Evolutionary conservation across 2,329 filamentous ascomycete genomes (phyloP).

Genomic region (Didymella arachidicola): DNA sequence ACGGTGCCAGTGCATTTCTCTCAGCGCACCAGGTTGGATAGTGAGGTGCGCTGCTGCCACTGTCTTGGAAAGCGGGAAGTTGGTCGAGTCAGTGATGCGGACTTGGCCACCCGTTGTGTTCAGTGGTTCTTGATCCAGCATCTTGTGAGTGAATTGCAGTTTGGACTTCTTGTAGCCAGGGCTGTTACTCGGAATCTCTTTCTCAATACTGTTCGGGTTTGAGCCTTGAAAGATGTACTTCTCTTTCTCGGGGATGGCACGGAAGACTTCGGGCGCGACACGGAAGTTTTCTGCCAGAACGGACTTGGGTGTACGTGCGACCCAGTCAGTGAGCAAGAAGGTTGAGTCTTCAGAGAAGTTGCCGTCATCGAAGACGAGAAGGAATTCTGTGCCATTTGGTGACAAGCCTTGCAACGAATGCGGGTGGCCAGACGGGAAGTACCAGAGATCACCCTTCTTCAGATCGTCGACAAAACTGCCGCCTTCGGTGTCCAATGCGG

Average conservation of each 20-base stretch:
- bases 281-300: slow-evolving; percentile 80
- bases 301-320: slow-evolving; percentile 74
- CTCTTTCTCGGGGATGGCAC: slow-evolving; percentile 69
- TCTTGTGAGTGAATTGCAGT: slow-evolving; percentile 73
- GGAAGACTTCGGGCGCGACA: slow-evolving; percentile 73
- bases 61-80: slow-evolving; percentile 76
- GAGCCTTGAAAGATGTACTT: slow-evolving; percentile 82
- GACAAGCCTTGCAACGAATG: slow-evolving; percentile 78
- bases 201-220: slow-evolving; percentile 67
- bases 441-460: slow-evolving; percentile 80
- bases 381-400: slow-evolving; percentile 70
- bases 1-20: slow-evolving; percentile 84
- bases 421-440: slow-evolving; percentile 79
- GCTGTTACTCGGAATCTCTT: slow-evolving; percentile 66
- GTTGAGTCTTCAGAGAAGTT: slow-evolving; percentile 71
- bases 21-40: slow-evolving; percentile 74
- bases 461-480: slow-evolving; percentile 80
- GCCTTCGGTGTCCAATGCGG: slow-evolving; percentile 76
- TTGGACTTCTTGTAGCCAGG: slow-evolving; percentile 71
- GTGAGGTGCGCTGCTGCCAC: slow-evolving; percentile 75
- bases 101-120: slow-evolving; percentile 73
- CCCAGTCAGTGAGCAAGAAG: slow-evolving; percentile 77
- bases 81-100: slow-evolving; percentile 77
- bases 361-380: slow-evolving; percentile 69
- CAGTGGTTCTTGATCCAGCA: slow-evolving; percentile 73